phyloP scores from a whole-genome alignment of 805 yeast genomes.

The Spathaspora arborariae region DNA sequence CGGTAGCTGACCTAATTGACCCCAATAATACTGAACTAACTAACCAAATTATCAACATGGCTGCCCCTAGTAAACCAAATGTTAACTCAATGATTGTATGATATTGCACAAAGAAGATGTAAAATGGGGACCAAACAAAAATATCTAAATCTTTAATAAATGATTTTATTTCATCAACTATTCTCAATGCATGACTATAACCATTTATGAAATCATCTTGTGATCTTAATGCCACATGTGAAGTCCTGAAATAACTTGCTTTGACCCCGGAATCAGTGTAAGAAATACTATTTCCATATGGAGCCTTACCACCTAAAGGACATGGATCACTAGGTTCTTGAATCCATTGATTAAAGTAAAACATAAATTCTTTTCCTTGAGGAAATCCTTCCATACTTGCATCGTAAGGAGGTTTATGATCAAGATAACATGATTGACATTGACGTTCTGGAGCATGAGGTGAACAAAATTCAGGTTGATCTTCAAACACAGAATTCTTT shows the following conservation, averaged over 20 bases:
- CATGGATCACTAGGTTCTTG: conserved; percentile 82
- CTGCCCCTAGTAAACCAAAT: conserved; percentile 47
- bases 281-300: conserved; percentile 63
- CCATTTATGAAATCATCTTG: conserved; percentile 84
- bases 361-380: conserved; percentile 62
- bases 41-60: conserved; percentile 48
- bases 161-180: conserved; percentile 52
- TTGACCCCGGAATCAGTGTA: conserved; percentile 39
- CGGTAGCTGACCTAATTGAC: conserved; percentile 54
- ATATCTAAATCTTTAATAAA: conserved; percentile 45
- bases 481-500: conserved; percentile 31
- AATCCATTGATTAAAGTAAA: conserved; percentile 77
- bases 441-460: conserved; percentile 64
- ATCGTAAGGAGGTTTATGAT: conserved; percentile 59
- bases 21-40: conserved; percentile 62
- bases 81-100: conserved; percentile 60
- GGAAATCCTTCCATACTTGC: conserved; percentile 84
- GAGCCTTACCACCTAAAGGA: conserved; percentile 94
- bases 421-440: conserved; percentile 70
- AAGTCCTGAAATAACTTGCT: conserved; percentile 72
- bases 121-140: conserved; percentile 91
- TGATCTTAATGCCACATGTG: conserved; percentile 75
- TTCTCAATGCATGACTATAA: conserved; percentile 64
- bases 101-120: conserved; percentile 90
- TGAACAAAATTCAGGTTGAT: conserved; percentile 51